These are phyloP conservation scores for Calonectria pteridis DNA, from an alignment of 2,329 filamentous ascomycete genomes.

Conservation along the genomic window DNA sequence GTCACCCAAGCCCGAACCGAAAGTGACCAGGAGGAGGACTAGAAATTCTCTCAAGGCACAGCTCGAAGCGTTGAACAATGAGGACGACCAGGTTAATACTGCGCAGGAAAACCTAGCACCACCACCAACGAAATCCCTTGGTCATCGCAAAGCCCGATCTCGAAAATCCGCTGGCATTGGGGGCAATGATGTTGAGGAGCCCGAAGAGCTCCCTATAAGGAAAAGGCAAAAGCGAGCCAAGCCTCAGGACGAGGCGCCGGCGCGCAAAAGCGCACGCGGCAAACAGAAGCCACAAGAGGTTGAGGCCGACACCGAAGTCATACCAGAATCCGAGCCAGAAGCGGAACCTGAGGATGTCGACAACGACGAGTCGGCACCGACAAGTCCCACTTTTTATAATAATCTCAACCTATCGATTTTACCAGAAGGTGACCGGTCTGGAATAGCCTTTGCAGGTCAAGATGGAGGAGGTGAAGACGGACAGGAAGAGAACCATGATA, in stretches of 20 bases:
- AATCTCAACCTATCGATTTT: conserved; percentile 32
- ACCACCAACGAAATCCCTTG: not conserved
- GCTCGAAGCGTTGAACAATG: conserved; percentile 16
- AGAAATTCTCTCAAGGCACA: conserved; percentile 13
- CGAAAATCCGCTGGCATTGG: not conserved
- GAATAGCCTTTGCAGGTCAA: conserved; percentile 2
- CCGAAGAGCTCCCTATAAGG: not conserved
- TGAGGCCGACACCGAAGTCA: not conserved
- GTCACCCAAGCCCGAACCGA: conserved; percentile 9
- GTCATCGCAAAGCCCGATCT: conserved; percentile 29
- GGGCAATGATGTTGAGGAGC: not conserved
- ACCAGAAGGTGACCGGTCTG: not conserved
- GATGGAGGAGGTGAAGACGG: not conserved
- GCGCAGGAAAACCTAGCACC: conserved; percentile 10
- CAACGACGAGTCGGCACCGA: conserved; percentile 26
- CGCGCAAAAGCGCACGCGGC: not conserved
- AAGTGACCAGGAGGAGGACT: not conserved
- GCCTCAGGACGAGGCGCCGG: not conserved
- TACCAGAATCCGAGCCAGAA: not conserved
- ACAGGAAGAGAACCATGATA: not conserved
- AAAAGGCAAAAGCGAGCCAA: conserved; percentile 30
- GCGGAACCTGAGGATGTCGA: conserved; percentile 4
- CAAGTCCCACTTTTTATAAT: conserved; percentile 19
- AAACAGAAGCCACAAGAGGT: not conserved
- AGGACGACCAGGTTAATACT: not conserved